Evolutionary conservation across 371 early-diverging fungal genomes (phyloP).

Genomic region (Coemansia sp.): DNA sequence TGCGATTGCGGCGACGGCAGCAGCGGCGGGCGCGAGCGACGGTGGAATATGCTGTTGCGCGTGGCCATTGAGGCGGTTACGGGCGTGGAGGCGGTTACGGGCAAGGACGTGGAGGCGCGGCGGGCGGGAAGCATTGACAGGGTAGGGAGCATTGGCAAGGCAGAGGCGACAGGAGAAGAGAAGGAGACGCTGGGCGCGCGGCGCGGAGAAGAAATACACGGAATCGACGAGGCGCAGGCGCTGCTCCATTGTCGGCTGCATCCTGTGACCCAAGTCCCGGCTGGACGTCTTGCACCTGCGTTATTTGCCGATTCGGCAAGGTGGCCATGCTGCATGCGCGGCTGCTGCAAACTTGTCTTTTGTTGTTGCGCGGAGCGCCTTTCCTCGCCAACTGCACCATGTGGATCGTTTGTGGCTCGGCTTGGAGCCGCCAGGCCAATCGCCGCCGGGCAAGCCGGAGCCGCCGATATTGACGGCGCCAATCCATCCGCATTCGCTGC

Average conservation of each 20-base stretch:
- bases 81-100: constrained; percentile 9
- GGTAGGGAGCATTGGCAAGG: not conserved
- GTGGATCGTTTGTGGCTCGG: no score
- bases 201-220: not conserved
- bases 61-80: constrained; percentile 4
- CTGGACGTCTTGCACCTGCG: not conserved
- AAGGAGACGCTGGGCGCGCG: not conserved
- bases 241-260: not conserved
- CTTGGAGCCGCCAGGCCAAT: no score
- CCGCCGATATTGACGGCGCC: no score
- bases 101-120: not conserved
- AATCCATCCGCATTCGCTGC: no score
- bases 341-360: not conserved
- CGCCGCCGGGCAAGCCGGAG: no score
- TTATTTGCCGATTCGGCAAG: not conserved
- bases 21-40: constrained; percentile 7
- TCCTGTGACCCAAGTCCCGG: no score
- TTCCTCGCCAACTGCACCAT: no score
- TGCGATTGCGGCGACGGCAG: not conserved
- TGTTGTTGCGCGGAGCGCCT: no score
- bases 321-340: not conserved
- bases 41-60: constrained; percentile 29
- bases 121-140: no score
- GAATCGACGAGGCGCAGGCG: not conserved
- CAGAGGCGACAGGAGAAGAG: no score